phyloP scores from a whole-genome alignment of 345 rosid genomes.

The Populus tremula region DNA sequence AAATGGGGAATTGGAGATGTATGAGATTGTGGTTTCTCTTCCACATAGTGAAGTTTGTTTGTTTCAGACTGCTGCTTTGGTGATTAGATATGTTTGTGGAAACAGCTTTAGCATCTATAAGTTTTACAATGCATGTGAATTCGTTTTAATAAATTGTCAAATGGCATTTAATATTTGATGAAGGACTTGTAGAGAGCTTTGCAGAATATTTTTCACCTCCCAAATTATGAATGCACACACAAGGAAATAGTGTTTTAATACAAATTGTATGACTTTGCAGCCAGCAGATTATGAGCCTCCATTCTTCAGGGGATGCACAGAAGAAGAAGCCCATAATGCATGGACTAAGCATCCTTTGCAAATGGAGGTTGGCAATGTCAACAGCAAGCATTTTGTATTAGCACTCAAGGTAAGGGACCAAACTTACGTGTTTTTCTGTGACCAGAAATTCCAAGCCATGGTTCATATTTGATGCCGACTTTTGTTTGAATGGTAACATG shows the following conservation, averaged over 20 bases:
- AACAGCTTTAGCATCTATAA: background rate
- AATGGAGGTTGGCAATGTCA: slow-evolving; percentile 96
- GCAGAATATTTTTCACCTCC: background rate
- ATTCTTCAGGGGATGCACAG: slow-evolving; percentile 79
- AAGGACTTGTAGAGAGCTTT: background rate
- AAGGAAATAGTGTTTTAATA: background rate
- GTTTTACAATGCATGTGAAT: background rate
- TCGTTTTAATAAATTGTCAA: background rate
- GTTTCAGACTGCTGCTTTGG: background rate
- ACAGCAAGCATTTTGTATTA: slow-evolving; percentile 88
- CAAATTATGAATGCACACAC: background rate
- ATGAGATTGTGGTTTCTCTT: background rate
- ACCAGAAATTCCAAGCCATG: slow-evolving; percentile 2
- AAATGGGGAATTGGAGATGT: background rate
- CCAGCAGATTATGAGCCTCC: slow-evolving; percentile 95
- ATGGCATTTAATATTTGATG: background rate
- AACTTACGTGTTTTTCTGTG: slow-evolving; percentile 2
- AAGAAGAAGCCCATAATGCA: slow-evolving; percentile 71
- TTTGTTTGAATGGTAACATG: slow-evolving; percentile 14
- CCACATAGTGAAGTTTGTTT: background rate
- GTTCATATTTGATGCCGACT: background rate
- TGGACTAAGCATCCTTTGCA: slow-evolving; percentile 89
- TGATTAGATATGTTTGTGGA: background rate
- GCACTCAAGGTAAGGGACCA: slow-evolving; percentile 62
- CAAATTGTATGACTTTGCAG: slow-evolving; percentile 38